These are phyloP conservation scores for Hanseniaspora lindneri DNA, from an alignment of 805 yeast species.

Conservation along the genomic window DNA sequence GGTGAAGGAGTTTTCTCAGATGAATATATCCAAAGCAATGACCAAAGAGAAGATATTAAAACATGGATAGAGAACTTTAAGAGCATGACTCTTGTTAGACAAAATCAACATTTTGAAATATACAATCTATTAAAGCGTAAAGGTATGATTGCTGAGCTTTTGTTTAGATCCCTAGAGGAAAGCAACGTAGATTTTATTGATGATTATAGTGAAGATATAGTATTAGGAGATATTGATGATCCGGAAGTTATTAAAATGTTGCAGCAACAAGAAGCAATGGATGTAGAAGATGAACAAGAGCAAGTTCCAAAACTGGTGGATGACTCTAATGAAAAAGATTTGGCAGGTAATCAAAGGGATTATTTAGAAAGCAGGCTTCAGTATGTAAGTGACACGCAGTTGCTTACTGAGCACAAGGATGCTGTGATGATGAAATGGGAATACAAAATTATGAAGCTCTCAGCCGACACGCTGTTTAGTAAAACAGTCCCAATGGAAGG, in stretches of 20 bases:
- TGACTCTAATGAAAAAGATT: constrained; percentile 32
- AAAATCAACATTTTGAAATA: not conserved
- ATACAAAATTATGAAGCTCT: constrained; percentile 62
- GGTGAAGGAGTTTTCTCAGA: constrained; percentile 11
- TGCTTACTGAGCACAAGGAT: constrained; percentile 62
- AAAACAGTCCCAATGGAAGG: constrained; percentile 26
- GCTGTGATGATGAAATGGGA: constrained; percentile 99
- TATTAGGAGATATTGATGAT: constrained; percentile 15
- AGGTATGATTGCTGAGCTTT: constrained; percentile 13
- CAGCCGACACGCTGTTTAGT: constrained; percentile 60
- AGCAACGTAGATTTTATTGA: constrained; percentile 13
- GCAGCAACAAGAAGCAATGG: constrained; percentile 18
- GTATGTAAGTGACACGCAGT: constrained; percentile 50
- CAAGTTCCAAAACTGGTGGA: constrained; percentile 20
- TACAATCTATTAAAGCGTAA: constrained; percentile 10
- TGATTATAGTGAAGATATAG: constrained; percentile 6
- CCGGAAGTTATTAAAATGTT: constrained; percentile 18
- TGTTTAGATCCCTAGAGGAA: constrained; percentile 13
- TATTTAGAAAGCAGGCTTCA: constrained; percentile 56
- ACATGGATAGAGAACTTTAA: not conserved
- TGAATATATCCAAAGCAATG: not conserved
- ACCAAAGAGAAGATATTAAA: not conserved
- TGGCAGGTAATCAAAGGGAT: constrained; percentile 52
- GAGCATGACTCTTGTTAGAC: not conserved
- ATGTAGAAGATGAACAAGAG: constrained; percentile 19